Base-by-base conservation (phyloP, 106 monocot genomes). In the Acanthochlamys bracteata region DNA sequence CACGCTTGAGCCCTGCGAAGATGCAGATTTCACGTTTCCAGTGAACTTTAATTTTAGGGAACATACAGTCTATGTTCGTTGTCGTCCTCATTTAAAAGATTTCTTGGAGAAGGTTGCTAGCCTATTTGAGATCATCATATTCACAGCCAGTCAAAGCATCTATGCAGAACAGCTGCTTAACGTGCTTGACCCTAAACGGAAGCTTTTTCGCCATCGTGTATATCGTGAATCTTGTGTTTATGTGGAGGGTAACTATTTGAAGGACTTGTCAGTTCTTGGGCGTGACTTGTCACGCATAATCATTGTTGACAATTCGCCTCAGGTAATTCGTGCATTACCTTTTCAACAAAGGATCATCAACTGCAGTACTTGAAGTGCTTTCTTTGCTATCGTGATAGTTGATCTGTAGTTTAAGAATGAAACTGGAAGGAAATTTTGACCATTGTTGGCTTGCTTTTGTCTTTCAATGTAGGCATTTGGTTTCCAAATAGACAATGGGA, bases 111-210 rank as follows among this genome's bases (percentile, higher is more conserved):
- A 74, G 57, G 96, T 98, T 40, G 67, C 91, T 10, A 70, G 66
- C 39, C 58, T 85, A 33, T 98, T 98, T 66, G 96, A 98, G 79
- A 88, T 82, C 4, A 88, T 85, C 64, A 83, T 98, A 72, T 98
- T 98, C 63, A 98, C 96, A 53, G 96, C 96, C 24, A 98, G 96
- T 47, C 96, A 98, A 79, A 85, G 96, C 21, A 98, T 98, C 66
- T 94, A 98, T 75, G 96, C 91, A 0, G 96, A 88, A 45, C 87
- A 88, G 43, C 83, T 98, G 47, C 88, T 98, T 11, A 98, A 98
- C 54, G 74, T 91, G 15, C 72, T 98, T 66, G 96, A 98, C 57
- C 96, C 96, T 0, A 91, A 85, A 69, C 75, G 96, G 61, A 91
- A 80, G 60, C 60, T 91, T 26, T 88, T 98, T 33, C 87, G 96